A percentile compares a stretch with the other conserved stretches of the same genome.
Evolutionary conservation across 768 basidiomycete species (phyloP).

Genomic region (Collybia sp.): DNA sequence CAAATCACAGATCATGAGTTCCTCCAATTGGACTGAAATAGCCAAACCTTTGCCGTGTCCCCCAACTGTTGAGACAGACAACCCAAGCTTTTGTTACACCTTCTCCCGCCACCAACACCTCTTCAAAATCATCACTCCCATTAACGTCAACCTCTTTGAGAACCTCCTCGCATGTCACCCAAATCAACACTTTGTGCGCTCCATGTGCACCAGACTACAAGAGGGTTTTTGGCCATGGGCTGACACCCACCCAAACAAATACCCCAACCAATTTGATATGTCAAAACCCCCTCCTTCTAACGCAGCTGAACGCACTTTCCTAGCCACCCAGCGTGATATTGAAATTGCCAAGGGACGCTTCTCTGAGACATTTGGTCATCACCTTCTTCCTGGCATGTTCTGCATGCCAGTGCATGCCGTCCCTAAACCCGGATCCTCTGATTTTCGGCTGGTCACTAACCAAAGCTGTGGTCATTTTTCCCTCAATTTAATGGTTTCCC

Average conservation of each 20-base stretch:
- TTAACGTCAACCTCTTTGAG: constrained; percentile 26
- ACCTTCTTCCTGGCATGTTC: constrained; percentile 29
- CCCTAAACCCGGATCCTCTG: constrained; percentile 20
- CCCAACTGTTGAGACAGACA: background rate
- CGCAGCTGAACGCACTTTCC: constrained; percentile 8
- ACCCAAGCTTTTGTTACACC: background rate
- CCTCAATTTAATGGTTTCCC: constrained; percentile 19
- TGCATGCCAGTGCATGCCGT: constrained; percentile 26
- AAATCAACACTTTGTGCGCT: constrained; percentile 26
- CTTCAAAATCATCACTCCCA: constrained; percentile 13
- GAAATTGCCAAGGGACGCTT: constrained; percentile 11
- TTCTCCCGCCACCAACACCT: background rate
- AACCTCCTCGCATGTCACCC: constrained; percentile 22
- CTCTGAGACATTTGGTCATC: constrained; percentile 15
- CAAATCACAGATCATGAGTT: no score
- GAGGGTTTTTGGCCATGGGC: constrained; percentile 39
- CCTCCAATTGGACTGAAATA: constrained; percentile 18
- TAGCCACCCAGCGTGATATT: constrained; percentile 12
- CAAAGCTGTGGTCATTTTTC: constrained; percentile 24
- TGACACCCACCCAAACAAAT: constrained; percentile 3
- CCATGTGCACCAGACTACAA: constrained; percentile 15
- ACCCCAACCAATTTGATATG: constrained; percentile 11
- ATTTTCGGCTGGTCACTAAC: constrained; percentile 30
- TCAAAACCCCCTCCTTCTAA: constrained; percentile 1
- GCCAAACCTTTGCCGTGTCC: constrained; percentile 1